Conservation (phyloP, 1,284 basidiomycete genomes). For the Cerrena zonata region DNA sequence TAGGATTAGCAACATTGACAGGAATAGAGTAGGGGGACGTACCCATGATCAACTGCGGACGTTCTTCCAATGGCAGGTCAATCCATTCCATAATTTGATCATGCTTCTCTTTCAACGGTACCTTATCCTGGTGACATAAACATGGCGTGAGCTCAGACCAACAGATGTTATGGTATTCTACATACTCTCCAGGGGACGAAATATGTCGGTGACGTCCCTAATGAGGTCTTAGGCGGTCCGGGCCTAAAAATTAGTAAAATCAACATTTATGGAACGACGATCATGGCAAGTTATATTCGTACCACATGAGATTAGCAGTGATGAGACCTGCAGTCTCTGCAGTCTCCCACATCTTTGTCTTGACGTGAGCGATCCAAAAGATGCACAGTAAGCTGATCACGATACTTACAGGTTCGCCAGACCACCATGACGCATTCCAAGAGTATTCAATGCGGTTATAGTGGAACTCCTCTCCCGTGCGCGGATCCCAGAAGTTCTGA, state of each 20-base stretch:
- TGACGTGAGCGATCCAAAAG: not conserved
- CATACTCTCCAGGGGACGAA: conserved; percentile 71
- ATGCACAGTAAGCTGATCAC: not conserved
- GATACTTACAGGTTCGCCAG: conserved; percentile 74
- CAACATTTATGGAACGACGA: not conserved
- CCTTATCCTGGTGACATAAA: conserved; percentile 59
- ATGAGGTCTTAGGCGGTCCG: conserved; percentile 66
- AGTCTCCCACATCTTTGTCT: conserved; percentile 79
- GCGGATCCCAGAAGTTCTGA: conserved; percentile 83
- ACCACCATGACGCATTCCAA: conserved; percentile 77
- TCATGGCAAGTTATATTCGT: conserved; percentile 21
- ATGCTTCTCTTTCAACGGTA: conserved; percentile 62
- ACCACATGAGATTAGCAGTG: conserved; percentile 89
- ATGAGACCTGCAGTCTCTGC: conserved; percentile 67
- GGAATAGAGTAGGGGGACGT: conserved; percentile 18
- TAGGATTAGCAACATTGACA: not conserved
- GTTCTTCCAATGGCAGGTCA: conserved; percentile 60
- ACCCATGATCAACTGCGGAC: conserved; percentile 79
- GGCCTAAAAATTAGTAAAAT: conserved; percentile 49
- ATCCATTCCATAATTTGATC: conserved; percentile 73
- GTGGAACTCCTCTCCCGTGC: conserved; percentile 54
- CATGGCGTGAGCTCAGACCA: not conserved
- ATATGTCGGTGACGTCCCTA: conserved; percentile 64
- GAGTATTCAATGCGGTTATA: conserved; percentile 60
- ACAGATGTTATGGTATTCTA: conserved; percentile 6